A percentile compares a stretch with the other conserved stretches of the same genome.
Evolutionary conservation across 345 rosid genomes (phyloP).

Genomic region (Hibiscus tridactylites): DNA sequence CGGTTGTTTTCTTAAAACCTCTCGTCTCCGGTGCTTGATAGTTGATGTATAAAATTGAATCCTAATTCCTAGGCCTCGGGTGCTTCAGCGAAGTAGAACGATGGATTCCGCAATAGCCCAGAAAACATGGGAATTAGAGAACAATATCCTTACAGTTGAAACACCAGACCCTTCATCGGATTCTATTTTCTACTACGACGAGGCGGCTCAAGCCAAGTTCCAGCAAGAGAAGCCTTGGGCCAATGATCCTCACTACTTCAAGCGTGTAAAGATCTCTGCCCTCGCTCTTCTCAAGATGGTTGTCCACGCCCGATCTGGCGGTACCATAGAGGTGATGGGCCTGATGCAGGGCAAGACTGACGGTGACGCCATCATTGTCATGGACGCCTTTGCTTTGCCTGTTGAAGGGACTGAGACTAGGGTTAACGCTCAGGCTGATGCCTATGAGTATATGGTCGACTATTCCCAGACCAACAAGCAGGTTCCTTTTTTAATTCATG

Average conservation of each 20-base stretch:
- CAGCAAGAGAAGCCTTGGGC: slow-evolving; percentile 96
- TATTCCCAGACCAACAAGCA: slow-evolving; percentile 94
- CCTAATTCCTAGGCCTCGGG: background rate
- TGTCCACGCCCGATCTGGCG: slow-evolving; percentile 99
- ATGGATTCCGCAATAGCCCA: slow-evolving; percentile 62
- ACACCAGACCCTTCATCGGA: too few species aligned
- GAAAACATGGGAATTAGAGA: slow-evolving; percentile 98
- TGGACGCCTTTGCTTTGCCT: slow-evolving; percentile 99
- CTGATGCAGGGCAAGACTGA: slow-evolving; percentile 98
- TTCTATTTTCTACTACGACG: slow-evolving; percentile 66
- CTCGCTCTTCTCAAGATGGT: slow-evolving; percentile 99
- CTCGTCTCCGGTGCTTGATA: background rate
- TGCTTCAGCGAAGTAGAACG: background rate
- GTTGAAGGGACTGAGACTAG: slow-evolving; percentile 97
- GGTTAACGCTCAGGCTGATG: slow-evolving; percentile 99
- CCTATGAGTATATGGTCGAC: slow-evolving; percentile 98
- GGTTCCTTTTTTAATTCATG: slow-evolving; percentile 26
- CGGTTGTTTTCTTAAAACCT: background rate
- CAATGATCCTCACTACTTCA: slow-evolving; percentile 87
- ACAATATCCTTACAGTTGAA: slow-evolving; percentile 24
- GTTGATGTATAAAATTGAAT: background rate
- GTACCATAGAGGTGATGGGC: slow-evolving; percentile 98
- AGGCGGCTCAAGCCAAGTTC: slow-evolving; percentile 49
- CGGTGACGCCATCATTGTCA: slow-evolving; percentile 90
- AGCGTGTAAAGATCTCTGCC: slow-evolving; percentile 95